Evolutionary conservation across 768 basidiomycete genomes (phyloP), one percentile per base, ranked within the genome.

Genomic region (Clathrus columnatus): DNA sequence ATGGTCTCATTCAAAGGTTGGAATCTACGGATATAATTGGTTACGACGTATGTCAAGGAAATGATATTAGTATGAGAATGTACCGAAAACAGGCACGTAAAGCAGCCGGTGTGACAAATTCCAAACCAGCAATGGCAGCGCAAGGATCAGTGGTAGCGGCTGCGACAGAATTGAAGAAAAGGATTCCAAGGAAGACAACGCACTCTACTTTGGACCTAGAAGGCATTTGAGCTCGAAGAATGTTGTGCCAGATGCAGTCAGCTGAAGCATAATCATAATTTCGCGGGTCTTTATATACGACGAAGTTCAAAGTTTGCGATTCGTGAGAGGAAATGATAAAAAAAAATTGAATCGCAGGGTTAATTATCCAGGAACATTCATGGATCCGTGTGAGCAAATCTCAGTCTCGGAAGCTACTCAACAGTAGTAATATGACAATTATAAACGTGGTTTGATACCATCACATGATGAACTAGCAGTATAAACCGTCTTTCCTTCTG

Each of bases 41-140:
- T 47, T 1, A 27, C 23, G 21, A 29, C 16, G 42, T 2, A 43
- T 43, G 17, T 20, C 11, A 42, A 11, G 41, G 14, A 47, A 10
- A 23, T 47, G 14, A 26, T 17, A 23, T 42, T 24, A 11, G 2
- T 29, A 41, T 21, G 11, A 23, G 14, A 2, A n/a, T 8, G 1
- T 36, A 60, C 59, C 69, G 62, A 62, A 79, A 69, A 64, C 81
- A 83, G 16, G 74, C 73, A 26, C 80, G 70, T 7, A 76, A 77
- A 60, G 77, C 75, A 32, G 61, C 60, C 1, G 82, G 81, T 8
- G 75, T 66, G 26, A 76, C 77, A 79, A 80, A 82, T 67, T 71
- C 77, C 66, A 76, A 68, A 30, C 77, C 76, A 51, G 75, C 76
- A 59, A 83, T 78, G 10, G 61, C 67, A 18, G 75, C 72, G 60